phyloP scores from a whole-genome alignment of 2,329 filamentous ascomycete species.

The Penicillium sp. region DNA sequence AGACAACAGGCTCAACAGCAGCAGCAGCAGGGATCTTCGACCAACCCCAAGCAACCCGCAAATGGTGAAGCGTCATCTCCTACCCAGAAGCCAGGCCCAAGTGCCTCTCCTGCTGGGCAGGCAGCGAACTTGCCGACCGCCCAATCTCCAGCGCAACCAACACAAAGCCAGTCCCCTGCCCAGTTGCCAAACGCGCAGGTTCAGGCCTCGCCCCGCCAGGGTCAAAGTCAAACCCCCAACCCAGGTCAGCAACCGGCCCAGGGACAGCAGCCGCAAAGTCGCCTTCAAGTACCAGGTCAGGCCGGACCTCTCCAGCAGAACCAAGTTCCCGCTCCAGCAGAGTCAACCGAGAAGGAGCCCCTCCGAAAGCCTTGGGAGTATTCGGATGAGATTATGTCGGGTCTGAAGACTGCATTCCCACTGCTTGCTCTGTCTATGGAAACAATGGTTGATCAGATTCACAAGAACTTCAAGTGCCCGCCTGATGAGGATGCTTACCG shows the following conservation, averaged over 20 bases:
- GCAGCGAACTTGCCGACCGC: conserved; percentile 26
- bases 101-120: conserved; percentile 28
- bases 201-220: conserved; percentile 23
- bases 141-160: conserved; percentile 23
- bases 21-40: conserved; percentile 42
- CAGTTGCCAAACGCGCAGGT: conserved; percentile 17
- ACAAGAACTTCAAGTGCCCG: conserved; percentile 98
- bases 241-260: conserved; percentile 33
- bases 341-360: conserved; percentile 45
- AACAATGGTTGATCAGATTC: conserved; percentile 98
- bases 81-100: conserved; percentile 44
- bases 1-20: conserved; percentile 62
- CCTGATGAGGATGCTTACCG: conserved; percentile 98
- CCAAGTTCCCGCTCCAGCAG: conserved; percentile 15
- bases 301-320: conserved; percentile 27
- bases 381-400: conserved; percentile 92
- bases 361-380: conserved; percentile 90
- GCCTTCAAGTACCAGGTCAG: conserved; percentile 34
- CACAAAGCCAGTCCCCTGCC: conserved; percentile 13
- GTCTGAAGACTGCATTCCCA: conserved; percentile 95
- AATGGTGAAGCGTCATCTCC: conserved; percentile 44
- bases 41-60: conserved; percentile 39
- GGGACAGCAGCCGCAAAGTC: conserved; percentile 22
- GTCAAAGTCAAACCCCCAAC: conserved; percentile 18
- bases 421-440: conserved; percentile 97